phyloP scores from a whole-genome alignment of 139 green algal species.

The Parachlorella kessleri region DNA sequence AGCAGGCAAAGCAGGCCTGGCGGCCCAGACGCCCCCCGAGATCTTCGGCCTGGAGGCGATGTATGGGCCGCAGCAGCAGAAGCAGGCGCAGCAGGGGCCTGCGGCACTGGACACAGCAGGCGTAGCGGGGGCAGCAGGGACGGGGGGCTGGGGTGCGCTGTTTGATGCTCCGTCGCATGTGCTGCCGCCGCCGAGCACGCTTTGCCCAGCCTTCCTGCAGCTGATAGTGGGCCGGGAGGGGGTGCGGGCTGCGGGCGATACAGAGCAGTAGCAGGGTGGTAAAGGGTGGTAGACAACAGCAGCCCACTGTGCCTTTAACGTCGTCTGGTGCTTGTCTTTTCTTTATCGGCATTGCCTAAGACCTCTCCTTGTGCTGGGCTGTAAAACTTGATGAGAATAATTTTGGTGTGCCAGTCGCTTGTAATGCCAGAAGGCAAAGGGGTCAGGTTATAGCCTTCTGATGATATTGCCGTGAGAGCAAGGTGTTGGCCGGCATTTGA shows the following conservation, averaged over 20 bases:
- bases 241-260: neutral
- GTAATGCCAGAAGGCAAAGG: too few species aligned
- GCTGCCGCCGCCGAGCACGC: slow-evolving; percentile 52
- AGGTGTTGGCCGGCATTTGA: too few species aligned
- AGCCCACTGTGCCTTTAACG: too few species aligned
- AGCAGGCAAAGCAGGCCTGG: too few species aligned
- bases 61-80: neutral
- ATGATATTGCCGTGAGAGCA: too few species aligned
- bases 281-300: too few species aligned
- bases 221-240: slow-evolving; percentile 29
- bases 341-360: too few species aligned
- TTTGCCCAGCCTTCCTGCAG: slow-evolving; percentile 59
- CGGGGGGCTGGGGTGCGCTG: slow-evolving; percentile 23
- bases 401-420: too few species aligned
- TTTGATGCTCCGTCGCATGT: slow-evolving; percentile 75
- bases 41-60: neutral
- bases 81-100: slow-evolving; percentile 6
- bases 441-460: too few species aligned
- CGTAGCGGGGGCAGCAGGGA: neutral
- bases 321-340: too few species aligned
- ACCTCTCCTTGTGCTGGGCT: too few species aligned
- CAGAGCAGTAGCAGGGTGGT: neutral
- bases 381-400: too few species aligned
- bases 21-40: neutral
- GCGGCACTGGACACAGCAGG: neutral